Evolutionary conservation across 2,329 filamentous ascomycete genomes (phyloP).

Genomic region (Cladosporium colombiae): DNA sequence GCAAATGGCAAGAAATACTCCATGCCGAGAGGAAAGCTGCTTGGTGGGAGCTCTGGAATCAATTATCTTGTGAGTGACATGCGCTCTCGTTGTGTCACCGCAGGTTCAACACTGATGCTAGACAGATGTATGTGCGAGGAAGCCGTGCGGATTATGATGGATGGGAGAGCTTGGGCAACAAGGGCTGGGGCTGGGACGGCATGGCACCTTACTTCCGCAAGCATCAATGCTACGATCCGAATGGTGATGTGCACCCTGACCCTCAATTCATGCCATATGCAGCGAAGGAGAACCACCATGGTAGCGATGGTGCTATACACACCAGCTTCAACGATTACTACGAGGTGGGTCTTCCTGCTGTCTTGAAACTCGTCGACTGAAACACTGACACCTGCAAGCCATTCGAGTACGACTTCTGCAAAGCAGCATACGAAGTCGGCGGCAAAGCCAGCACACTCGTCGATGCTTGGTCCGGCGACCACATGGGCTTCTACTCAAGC

Average conservation of each 20-base stretch:
- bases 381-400: constrained; percentile 26
- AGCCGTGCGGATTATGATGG: constrained; percentile 38
- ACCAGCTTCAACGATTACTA: constrained; percentile 40
- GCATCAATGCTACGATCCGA: constrained; percentile 34
- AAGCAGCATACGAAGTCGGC: constrained; percentile 37
- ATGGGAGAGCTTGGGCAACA: constrained; percentile 36
- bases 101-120: neutral
- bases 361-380: neutral
- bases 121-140: constrained; percentile 37
- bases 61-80: constrained; percentile 37
- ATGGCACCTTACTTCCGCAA: constrained; percentile 40
- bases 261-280: constrained; percentile 35
- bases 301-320: constrained; percentile 32
- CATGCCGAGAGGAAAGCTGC: constrained; percentile 40
- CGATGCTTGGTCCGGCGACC: constrained; percentile 38
- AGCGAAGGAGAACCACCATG: constrained; percentile 30
- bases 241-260: constrained; percentile 26
- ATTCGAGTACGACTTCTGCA: constrained; percentile 40
- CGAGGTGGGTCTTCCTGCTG: constrained; percentile 18
- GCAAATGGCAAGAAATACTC: constrained; percentile 33
- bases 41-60: constrained; percentile 44
- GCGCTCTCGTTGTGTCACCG: neutral
- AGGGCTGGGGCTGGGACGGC: constrained; percentile 34
- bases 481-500: constrained; percentile 37
- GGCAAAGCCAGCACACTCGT: constrained; percentile 34